phyloP scores from a whole-genome alignment of 495 filamentous ascomycete genomes.

The Neurospora sp. region DNA sequence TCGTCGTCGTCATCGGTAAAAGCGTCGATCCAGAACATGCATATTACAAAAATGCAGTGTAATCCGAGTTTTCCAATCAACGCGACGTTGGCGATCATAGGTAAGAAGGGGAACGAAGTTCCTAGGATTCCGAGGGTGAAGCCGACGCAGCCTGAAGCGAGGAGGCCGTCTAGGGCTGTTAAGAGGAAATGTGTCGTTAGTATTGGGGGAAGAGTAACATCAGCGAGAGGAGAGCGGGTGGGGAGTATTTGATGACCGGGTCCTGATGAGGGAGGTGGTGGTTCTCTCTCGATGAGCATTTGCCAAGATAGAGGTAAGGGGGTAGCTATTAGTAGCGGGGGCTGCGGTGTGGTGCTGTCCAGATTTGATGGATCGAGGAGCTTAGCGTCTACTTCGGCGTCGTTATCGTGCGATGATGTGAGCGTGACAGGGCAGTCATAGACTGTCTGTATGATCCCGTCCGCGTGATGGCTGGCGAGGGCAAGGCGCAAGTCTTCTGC shows the following conservation, averaged over 20 bases:
- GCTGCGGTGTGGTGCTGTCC: background rate
- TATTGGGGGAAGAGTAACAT: slow-evolving; percentile 5
- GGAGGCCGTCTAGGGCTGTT: slow-evolving; percentile 16
- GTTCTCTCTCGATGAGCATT: slow-evolving; percentile 8
- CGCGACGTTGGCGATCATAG: slow-evolving; percentile 3
- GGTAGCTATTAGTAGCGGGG: background rate
- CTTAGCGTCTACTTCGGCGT: background rate
- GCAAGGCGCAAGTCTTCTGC: background rate
- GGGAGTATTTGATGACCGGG: background rate
- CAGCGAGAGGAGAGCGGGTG: slow-evolving; percentile 5
- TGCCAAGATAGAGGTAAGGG: slow-evolving; percentile 13
- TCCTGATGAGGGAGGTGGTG: background rate
- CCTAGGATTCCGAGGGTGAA: slow-evolving; percentile 12
- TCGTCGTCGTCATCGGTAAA: background rate
- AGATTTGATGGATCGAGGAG: background rate
- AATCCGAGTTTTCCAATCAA: slow-evolving; percentile 9
- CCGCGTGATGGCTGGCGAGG: background rate
- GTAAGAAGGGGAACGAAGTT: slow-evolving; percentile 7
- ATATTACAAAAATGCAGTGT: slow-evolving; percentile 11
- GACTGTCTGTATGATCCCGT: slow-evolving; percentile 2
- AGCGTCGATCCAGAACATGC: slow-evolving; percentile 4
- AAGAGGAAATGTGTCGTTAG: slow-evolving; percentile 8
- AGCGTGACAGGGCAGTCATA: slow-evolving; percentile 16
- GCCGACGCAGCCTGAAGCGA: slow-evolving; percentile 11
- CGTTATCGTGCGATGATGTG: background rate